phyloP scores from a whole-genome alignment of 352 stramenopile species.

The Aphanomyces stellatus region DNA sequence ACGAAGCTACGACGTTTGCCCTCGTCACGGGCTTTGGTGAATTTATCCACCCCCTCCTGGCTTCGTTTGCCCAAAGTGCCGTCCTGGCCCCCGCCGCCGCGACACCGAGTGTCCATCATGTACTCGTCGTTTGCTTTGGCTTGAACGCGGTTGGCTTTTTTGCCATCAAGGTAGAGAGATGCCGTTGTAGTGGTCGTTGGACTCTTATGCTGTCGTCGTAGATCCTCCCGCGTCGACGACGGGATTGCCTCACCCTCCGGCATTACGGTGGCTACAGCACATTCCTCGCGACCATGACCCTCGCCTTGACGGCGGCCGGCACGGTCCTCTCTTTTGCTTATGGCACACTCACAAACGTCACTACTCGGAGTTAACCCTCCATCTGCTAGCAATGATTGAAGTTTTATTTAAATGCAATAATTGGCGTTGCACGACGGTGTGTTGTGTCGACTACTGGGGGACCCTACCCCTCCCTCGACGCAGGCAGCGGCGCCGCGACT shows the following conservation, averaged over 20 bases:
- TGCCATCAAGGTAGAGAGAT: too few relatives aligned
- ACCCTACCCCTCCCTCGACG: too few relatives aligned
- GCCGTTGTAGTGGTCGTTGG: background rate
- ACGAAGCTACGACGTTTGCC: constrained; percentile 5
- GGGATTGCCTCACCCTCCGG: background rate
- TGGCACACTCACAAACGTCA: background rate
- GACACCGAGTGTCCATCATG: too few relatives aligned
- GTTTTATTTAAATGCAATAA: too few relatives aligned
- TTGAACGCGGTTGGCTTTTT: too few relatives aligned
- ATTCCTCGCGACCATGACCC: background rate
- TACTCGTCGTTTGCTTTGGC: too few relatives aligned
- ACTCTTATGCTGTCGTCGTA: background rate
- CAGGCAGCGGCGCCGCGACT: background rate
- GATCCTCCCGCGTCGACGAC: background rate
- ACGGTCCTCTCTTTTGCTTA: background rate
- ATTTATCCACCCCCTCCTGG: background rate
- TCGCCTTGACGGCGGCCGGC: background rate
- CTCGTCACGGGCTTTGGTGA: background rate
- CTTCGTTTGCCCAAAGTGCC: background rate
- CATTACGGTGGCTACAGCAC: constrained; percentile 7
- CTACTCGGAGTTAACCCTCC: background rate
- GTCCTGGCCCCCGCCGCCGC: too few relatives aligned
- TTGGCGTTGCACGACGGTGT: too few relatives aligned
- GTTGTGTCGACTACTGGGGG: too few relatives aligned
- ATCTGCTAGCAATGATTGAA: too few relatives aligned